These are phyloP conservation scores for Alternaria brassicae DNA, from an alignment of 2,329 filamentous ascomycete genomes.

Conservation along the genomic window DNA sequence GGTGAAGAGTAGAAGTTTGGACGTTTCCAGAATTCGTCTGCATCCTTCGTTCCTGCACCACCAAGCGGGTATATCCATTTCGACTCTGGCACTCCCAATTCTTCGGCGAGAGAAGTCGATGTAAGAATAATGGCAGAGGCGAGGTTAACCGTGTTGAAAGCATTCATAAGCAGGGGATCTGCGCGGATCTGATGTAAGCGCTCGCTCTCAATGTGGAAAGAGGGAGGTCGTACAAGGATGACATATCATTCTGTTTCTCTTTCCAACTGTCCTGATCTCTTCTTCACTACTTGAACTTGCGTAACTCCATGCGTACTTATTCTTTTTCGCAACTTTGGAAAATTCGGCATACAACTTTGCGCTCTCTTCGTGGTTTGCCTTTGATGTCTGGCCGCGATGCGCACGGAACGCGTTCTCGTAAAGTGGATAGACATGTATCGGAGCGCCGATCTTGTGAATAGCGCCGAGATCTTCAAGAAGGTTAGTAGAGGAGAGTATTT, in stretches of 20 bases:
- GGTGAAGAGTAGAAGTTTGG: conserved; percentile 65
- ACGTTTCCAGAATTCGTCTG: conserved; percentile 67
- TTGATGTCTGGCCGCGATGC: conserved; percentile 60
- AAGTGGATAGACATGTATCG: conserved; percentile 72
- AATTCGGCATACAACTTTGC: conserved; percentile 67
- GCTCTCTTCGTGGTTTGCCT: conserved; percentile 66
- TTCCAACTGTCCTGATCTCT: conserved; percentile 61
- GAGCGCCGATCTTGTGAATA: conserved; percentile 65
- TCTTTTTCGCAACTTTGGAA: conserved; percentile 61
- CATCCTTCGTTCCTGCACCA: conserved; percentile 68
- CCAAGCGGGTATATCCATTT: conserved; percentile 71
- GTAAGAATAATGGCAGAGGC: conserved; percentile 68
- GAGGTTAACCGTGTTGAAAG: conserved; percentile 73
- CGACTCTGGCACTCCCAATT: conserved; percentile 61
- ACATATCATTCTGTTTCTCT: conserved; percentile 72
- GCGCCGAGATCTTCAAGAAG: conserved; percentile 59
- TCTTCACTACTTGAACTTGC: conserved; percentile 58
- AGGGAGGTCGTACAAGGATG: conserved; percentile 63
- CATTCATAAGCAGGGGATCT: conserved; percentile 75
- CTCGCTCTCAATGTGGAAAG: background rate
- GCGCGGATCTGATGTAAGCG: background rate
- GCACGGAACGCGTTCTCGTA: conserved; percentile 71
- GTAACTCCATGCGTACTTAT: conserved; percentile 65
- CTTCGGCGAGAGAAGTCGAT: conserved; percentile 60
- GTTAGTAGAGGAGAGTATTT: conserved; percentile 23